These are phyloP conservation scores for Castanea mollissima DNA, from an alignment of 306 rosid genomes.

Conservation along the genomic window DNA sequence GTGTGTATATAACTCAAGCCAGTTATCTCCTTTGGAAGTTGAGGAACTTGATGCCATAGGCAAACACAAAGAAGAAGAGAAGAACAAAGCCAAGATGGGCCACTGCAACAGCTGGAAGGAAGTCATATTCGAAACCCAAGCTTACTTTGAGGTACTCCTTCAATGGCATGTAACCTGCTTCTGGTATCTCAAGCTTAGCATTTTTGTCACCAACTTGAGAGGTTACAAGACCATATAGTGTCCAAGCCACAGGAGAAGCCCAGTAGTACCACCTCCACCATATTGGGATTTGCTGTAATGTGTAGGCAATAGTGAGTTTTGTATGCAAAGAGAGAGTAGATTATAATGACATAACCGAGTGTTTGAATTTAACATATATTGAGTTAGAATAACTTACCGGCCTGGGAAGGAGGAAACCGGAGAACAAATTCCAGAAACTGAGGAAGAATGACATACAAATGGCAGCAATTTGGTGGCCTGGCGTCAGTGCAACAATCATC, in stretches of 20 bases:
- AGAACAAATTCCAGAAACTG: slow-evolving; percentile 80
- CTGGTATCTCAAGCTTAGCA: slow-evolving; percentile 22
- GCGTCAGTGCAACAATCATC: slow-evolving; percentile 74
- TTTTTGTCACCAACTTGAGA: slow-evolving; percentile 57
- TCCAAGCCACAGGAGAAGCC: slow-evolving; percentile 81
- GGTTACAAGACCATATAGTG: slow-evolving; percentile 57
- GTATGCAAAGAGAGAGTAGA: neutral
- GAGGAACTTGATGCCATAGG: slow-evolving; percentile 63
- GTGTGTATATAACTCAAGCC: neutral
- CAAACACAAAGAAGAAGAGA: slow-evolving; percentile 51
- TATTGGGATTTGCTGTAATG: slow-evolving; percentile 62
- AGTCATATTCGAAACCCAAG: slow-evolving; percentile 43
- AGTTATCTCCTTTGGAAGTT: slow-evolving; percentile 58
- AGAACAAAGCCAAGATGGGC: slow-evolving; percentile 51
- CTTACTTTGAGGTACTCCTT: slow-evolving; percentile 37
- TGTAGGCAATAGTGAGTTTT: neutral
- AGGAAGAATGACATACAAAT: slow-evolving; percentile 66
- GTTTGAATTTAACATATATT: neutral
- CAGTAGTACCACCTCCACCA: slow-evolving; percentile 96
- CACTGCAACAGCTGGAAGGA: slow-evolving; percentile 40
- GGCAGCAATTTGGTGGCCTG: slow-evolving; percentile 64
- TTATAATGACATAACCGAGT: neutral
- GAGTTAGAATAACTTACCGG: slow-evolving; percentile 43
- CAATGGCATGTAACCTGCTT: slow-evolving; percentile 20
- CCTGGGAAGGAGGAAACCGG: slow-evolving; percentile 73